A percentile compares a stretch with the other conserved stretches of the same genome.
phyloP scores from a whole-genome alignment of 2,329 filamentous ascomycete genomes.

The Aspergillus quadricinctus region DNA sequence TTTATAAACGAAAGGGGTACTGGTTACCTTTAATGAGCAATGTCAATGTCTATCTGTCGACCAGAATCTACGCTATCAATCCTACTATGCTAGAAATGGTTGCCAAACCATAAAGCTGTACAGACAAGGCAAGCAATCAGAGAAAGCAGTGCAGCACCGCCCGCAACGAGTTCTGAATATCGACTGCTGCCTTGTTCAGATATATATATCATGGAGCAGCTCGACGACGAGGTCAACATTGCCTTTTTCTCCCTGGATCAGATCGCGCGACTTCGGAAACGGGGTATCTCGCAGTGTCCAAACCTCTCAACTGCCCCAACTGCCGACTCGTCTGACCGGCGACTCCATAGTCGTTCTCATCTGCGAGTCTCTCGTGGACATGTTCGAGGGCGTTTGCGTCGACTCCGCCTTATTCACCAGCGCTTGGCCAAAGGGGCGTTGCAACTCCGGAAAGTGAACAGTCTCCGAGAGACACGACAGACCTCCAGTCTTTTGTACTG shows the following conservation, averaged over 20 bases:
- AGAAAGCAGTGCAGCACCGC: neutral
- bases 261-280: neutral
- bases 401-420: neutral
- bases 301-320: neutral
- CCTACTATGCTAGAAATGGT: too few relatives aligned
- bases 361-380: neutral
- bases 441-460: neutral
- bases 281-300: neutral
- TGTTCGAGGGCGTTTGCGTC: neutral
- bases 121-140: too few relatives aligned
- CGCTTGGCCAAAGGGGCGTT: too few relatives aligned
- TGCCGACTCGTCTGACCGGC: neutral
- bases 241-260: neutral
- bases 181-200: neutral
- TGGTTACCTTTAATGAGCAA: neutral
- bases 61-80: too few relatives aligned
- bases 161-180: neutral
- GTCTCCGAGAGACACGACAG: neutral
- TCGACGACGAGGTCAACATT: neutral
- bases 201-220: neutral
- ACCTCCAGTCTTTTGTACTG: neutral
- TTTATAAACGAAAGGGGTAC: neutral
- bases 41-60: neutral
- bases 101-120: too few relatives aligned
- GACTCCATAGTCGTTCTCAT: neutral